phyloP scores from a whole-genome alignment of 768 basidiomycete genomes.

The Hemileccinum impolitum region DNA sequence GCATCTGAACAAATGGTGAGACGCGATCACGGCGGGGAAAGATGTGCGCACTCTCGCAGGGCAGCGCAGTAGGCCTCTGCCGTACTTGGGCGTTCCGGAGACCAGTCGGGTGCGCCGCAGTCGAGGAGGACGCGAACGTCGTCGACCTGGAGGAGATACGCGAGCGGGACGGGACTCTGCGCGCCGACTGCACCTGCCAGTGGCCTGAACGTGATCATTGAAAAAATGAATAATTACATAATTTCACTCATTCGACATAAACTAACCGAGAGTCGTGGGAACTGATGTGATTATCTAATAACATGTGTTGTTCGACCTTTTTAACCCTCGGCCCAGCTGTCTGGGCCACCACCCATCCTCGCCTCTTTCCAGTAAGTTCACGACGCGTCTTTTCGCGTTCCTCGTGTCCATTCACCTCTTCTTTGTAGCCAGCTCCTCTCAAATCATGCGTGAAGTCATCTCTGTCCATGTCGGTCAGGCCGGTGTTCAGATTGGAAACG shows the following conservation, averaged over 20 bases:
- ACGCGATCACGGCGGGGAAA: not conserved
- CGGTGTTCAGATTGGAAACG: conserved; percentile 96
- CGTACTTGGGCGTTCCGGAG: conserved; percentile 47
- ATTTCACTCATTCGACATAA: conserved; percentile 1
- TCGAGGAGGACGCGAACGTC: conserved; percentile 92
- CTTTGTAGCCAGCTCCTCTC: conserved; percentile 8
- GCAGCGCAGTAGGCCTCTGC: conserved; percentile 55
- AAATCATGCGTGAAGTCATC: conserved; percentile 91
- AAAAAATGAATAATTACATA: conserved; percentile 2
- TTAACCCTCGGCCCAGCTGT: conserved; percentile 39
- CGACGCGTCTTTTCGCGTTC: conserved; percentile 30
- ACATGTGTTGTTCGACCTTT: conserved; percentile 36
- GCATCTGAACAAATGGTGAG: conserved; percentile 41
- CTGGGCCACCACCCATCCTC: conserved; percentile 28
- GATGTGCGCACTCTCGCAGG: conserved; percentile 57
- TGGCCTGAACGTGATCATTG: conserved; percentile 94
- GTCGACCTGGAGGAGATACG: conserved; percentile 91
- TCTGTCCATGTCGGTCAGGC: conserved; percentile 99
- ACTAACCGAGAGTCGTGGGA: conserved; percentile 24
- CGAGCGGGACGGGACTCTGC: conserved; percentile 58
- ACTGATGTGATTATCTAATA: conserved; percentile 26
- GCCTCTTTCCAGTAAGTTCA: conserved; percentile 28
- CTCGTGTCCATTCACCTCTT: not conserved
- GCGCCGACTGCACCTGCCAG: conserved; percentile 81
- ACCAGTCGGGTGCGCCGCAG: conserved; percentile 89